Evolutionary conservation across 257 asterid genomes (phyloP).

Genomic region (Solanum bulbocastanum): DNA sequence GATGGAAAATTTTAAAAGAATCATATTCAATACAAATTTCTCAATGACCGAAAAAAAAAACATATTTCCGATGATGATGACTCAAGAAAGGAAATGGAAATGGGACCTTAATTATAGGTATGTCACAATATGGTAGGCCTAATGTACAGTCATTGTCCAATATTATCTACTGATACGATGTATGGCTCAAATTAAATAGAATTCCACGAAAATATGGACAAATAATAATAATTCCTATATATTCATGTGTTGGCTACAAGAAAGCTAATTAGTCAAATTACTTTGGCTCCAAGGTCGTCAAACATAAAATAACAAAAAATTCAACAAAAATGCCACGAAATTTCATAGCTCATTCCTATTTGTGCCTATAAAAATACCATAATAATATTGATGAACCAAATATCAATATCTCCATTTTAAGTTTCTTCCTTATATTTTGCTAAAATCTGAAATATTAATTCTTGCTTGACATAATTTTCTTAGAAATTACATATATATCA

Average conservation of each 20-base stretch:
- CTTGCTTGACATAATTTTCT: not conserved
- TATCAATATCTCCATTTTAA: not conserved
- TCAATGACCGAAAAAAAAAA: fast-evolving
- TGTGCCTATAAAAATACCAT: not conserved
- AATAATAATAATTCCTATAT: not conserved
- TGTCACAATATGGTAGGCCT: not conserved
- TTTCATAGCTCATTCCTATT: not conserved
- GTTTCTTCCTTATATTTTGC: not conserved
- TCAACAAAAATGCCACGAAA: not conserved
- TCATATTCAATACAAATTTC: too few species aligned
- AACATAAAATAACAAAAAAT: not conserved
- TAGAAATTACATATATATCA: not conserved
- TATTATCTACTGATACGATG: not conserved
- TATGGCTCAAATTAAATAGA: not conserved
- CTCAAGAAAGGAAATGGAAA: not conserved
- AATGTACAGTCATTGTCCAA: not conserved
- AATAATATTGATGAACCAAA: not conserved
- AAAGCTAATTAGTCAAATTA: not conserved
- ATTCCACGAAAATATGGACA: not conserved
- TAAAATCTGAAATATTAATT: not conserved
- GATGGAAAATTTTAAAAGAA: too few species aligned
- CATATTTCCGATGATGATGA: too few species aligned
- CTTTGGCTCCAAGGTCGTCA: not conserved
- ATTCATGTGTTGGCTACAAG: not conserved
- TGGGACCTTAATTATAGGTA: not conserved